Percentiles rank a stretch among this genome's conserved stretches.
These are phyloP conservation scores for Croton laevigatus DNA, from an alignment of 441 rosid species.

Conservation along the genomic window DNA sequence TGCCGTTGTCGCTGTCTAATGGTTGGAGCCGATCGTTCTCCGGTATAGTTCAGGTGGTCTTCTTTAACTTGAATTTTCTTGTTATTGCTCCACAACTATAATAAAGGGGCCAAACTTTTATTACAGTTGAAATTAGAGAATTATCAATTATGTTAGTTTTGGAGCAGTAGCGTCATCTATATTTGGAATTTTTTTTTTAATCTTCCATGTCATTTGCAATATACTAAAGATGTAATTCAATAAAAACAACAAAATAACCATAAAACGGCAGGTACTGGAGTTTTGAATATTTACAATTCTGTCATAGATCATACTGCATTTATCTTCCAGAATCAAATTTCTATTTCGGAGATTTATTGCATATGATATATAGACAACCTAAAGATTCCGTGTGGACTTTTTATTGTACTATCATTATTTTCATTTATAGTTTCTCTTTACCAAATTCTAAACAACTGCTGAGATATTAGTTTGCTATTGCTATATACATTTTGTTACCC, in stretches of 20 bases:
- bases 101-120: too few relatives aligned
- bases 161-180: neutral
- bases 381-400: too few relatives aligned
- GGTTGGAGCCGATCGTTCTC: slow-evolving; percentile 97
- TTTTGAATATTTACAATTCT: too few relatives aligned
- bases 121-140: neutral
- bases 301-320: too few relatives aligned
- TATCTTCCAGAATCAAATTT: too few relatives aligned
- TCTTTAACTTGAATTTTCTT: neutral
- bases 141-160: neutral
- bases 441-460: neutral
- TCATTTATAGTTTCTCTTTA: too few relatives aligned
- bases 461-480: neutral
- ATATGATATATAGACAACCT: too few relatives aligned
- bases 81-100: neutral
- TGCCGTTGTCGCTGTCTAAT: slow-evolving; percentile 69
- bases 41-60: slow-evolving; percentile 85
- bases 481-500: neutral
- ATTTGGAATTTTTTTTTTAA: neutral
- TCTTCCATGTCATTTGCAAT: neutral
- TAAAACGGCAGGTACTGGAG: too few relatives aligned
- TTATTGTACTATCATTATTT: too few relatives aligned
- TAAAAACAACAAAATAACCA: too few relatives aligned
- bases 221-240: neutral
- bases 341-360: too few relatives aligned